Conservation (phyloP, 371 early-diverging fungal genomes). For the Homolaphlyctis polyrhiza region DNA sequence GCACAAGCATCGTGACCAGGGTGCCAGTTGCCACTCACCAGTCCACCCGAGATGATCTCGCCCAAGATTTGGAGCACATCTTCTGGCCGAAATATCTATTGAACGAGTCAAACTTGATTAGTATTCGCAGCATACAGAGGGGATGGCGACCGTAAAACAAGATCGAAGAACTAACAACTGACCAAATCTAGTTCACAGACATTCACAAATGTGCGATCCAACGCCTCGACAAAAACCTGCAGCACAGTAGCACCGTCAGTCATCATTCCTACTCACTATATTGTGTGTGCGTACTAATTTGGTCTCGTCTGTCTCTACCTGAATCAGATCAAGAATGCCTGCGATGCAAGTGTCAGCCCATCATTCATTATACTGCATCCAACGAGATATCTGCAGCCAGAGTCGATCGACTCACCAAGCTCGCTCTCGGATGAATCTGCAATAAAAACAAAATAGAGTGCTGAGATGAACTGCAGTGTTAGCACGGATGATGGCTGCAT, state of each 20-base stretch:
- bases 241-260: not conserved
- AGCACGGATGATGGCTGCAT: not conserved
- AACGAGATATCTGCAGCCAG: not conserved
- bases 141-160: not conserved
- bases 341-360: not conserved
- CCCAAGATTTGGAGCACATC: conserved; percentile 39
- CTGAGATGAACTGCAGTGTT: too few relatives aligned
- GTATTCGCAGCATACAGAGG: too few relatives aligned
- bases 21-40: conserved; percentile 17
- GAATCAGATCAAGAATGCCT: conserved; percentile 85
- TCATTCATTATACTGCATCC: not conserved
- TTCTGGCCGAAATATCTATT: conserved; percentile 42
- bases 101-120: too few relatives aligned
- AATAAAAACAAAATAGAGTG: conserved; percentile 95
- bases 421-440: conserved; percentile 93
- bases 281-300: not conserved
- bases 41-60: conserved; percentile 44
- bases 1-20: not conserved
- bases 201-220: conserved; percentile 90
- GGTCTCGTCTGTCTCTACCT: too few relatives aligned
- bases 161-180: not conserved
- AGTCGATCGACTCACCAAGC: conserved; percentile 49
- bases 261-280: too few relatives aligned
- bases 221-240: conserved; percentile 91
- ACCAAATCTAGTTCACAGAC: conserved; percentile 92